Conservation (phyloP, 805 yeast genomes). For the Monosporozyma servazzii region DNA sequence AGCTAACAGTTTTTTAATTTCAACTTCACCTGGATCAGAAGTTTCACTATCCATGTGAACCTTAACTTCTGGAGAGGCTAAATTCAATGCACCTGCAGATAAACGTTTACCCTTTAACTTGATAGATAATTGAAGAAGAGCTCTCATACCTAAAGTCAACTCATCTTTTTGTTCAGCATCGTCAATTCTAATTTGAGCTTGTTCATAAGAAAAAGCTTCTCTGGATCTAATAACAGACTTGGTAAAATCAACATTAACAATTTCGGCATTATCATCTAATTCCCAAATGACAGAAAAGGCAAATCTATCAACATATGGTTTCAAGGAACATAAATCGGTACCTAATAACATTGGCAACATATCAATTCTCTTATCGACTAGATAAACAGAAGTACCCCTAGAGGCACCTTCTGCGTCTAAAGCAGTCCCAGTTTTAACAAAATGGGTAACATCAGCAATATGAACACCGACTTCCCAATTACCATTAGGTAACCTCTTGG, state of each 20-base stretch:
- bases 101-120: constrained; percentile 75
- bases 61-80: constrained; percentile 97
- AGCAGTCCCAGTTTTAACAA: constrained; percentile 87
- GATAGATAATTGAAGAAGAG: constrained; percentile 68
- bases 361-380: constrained; percentile 96
- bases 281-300: constrained; percentile 97
- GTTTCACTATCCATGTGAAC: constrained; percentile 96
- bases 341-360: constrained; percentile 95
- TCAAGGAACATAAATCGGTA: constrained; percentile 89
- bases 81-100: constrained; percentile 91
- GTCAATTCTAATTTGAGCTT: constrained; percentile 87
- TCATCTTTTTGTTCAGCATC: constrained; percentile 70
- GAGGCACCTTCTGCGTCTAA: constrained; percentile 94
- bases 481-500: constrained; percentile 75
- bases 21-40: constrained; percentile 92
- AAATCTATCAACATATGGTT: constrained; percentile 90
- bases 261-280: constrained; percentile 75
- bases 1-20: constrained; percentile 75
- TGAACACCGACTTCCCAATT: constrained; percentile 97
- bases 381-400: constrained; percentile 93
- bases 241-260: constrained; percentile 66
- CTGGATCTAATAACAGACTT: constrained; percentile 86
- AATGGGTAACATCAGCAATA: constrained; percentile 97
- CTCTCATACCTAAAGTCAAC: constrained; percentile 81
- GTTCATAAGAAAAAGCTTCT: constrained; percentile 90